phyloP scores from a whole-genome alignment of 1,284 basidiomycete species.

The Moniliella sp. region DNA sequence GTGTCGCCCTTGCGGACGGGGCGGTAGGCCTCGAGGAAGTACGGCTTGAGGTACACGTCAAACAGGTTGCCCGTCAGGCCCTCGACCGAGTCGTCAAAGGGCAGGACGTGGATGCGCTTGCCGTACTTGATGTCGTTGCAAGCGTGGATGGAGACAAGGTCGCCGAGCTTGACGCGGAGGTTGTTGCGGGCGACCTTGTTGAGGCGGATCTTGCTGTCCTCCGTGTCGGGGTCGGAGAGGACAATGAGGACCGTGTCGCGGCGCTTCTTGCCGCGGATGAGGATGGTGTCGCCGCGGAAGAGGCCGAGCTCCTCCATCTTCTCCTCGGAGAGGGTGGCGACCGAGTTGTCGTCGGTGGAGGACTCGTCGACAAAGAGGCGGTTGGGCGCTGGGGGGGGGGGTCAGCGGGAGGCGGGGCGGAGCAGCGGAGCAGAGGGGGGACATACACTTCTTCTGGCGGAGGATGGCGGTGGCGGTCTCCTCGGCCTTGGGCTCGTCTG shows the following conservation, averaged over 20 bases:
- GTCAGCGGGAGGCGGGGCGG: background rate
- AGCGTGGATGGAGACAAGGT: conserved; percentile 80
- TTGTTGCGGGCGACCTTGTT: conserved; percentile 98
- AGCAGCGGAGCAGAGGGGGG: background rate
- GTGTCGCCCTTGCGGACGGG: conserved; percentile 89
- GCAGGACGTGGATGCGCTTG: conserved; percentile 84
- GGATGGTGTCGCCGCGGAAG: conserved; percentile 66
- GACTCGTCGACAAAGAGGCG: conserved; percentile 32
- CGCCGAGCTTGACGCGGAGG: conserved; percentile 85
- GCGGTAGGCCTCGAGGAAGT: conserved; percentile 96
- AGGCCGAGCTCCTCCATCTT: conserved; percentile 88
- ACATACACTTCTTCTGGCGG: conserved; percentile 20
- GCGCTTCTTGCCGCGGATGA: conserved; percentile 59
- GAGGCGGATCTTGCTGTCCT: conserved; percentile 88
- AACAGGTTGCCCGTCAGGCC: conserved; percentile 91
- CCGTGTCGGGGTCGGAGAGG: conserved; percentile 78
- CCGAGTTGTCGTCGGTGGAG: conserved; percentile 39
- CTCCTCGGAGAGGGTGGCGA: conserved; percentile 76
- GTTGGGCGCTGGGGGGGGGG: conserved; percentile 22
- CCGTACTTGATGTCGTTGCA: conserved; percentile 98
- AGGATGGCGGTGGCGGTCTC: conserved; percentile 30
- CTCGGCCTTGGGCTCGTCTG: conserved; percentile 9
- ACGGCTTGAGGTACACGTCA: conserved; percentile 92
- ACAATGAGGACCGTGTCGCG: conserved; percentile 77
- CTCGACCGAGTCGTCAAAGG: conserved; percentile 94